Evolutionary conservation across 2,329 filamentous ascomycete species (phyloP).

Genomic region (Pseudogymnoascus sp.): DNA sequence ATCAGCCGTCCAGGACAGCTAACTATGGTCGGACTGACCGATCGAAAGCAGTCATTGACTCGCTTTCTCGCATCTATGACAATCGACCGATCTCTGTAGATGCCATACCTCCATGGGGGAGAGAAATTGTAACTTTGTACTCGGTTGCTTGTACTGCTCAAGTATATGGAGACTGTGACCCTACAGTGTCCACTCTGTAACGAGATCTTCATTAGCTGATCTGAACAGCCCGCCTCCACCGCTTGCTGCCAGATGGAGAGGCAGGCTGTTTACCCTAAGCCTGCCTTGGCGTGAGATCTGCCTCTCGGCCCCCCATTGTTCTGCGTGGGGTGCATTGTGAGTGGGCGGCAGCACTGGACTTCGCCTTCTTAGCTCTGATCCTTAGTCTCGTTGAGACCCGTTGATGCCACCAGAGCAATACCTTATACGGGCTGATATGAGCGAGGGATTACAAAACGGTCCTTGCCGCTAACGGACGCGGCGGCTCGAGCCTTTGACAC

Average conservation of each 20-base stretch:
- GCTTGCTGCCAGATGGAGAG: neutral
- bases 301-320: neutral
- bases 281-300: slow-evolving; percentile 2
- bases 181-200: neutral
- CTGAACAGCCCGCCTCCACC: neutral
- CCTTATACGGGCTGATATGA: neutral
- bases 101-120: neutral
- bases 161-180: neutral
- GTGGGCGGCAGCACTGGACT: neutral
- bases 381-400: neutral
- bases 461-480: neutral
- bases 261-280: neutral
- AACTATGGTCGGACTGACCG: neutral
- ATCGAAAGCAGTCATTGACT: neutral
- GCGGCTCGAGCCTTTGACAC: slow-evolving; percentile 2
- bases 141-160: neutral
- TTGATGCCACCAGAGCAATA: neutral
- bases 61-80: neutral
- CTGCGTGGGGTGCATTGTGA: neutral
- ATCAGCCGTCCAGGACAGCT: neutral
- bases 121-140: neutral
- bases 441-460: neutral
- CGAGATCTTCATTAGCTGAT: neutral
- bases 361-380: neutral
- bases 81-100: neutral